These are phyloP conservation scores for Podospora appendiculata DNA, from an alignment of 495 filamentous ascomycete species.

Conservation along the genomic window DNA sequence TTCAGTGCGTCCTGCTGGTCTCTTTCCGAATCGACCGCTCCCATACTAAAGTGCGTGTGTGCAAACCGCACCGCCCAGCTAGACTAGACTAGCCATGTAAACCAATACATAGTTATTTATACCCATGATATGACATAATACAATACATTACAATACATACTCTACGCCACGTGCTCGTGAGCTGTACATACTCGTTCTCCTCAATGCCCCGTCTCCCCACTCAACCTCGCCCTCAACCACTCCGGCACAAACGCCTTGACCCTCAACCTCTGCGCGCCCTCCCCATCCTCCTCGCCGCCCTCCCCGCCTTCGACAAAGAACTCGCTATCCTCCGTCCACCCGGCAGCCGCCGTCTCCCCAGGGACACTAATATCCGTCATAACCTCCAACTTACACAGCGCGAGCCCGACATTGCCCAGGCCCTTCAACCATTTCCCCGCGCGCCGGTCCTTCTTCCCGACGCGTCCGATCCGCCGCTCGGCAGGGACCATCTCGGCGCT, in stretches of 20 bases:
- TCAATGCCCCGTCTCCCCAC: background rate
- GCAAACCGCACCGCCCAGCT: too few relatives aligned
- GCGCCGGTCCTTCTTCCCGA: constrained; percentile 50
- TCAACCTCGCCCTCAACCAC: constrained; percentile 51
- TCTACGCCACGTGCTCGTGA: too few relatives aligned
- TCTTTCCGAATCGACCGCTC: too few relatives aligned
- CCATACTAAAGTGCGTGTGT: too few relatives aligned
- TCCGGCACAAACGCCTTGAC: constrained; percentile 82
- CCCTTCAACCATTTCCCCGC: constrained; percentile 71
- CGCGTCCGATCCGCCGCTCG: constrained; percentile 7
- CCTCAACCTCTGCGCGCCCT: constrained; percentile 47
- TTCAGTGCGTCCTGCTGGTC: too few relatives aligned
- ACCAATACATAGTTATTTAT: too few relatives aligned
- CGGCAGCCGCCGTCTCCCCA: constrained; percentile 47
- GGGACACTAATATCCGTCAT: constrained; percentile 72
- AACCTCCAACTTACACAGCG: constrained; percentile 78
- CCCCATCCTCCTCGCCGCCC: constrained; percentile 3
- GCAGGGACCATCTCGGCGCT: constrained; percentile 12
- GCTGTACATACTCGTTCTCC: too few relatives aligned
- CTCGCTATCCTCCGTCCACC: constrained; percentile 29
- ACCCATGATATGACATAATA: too few relatives aligned
- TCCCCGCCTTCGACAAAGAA: constrained; percentile 30
- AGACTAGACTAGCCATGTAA: too few relatives aligned
- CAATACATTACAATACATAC: too few relatives aligned
- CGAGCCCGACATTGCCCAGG: constrained; percentile 79